Base-by-base conservation (phyloP, 2,329 filamentous ascomycete species). In the Metarhizium robertsii region DNA sequence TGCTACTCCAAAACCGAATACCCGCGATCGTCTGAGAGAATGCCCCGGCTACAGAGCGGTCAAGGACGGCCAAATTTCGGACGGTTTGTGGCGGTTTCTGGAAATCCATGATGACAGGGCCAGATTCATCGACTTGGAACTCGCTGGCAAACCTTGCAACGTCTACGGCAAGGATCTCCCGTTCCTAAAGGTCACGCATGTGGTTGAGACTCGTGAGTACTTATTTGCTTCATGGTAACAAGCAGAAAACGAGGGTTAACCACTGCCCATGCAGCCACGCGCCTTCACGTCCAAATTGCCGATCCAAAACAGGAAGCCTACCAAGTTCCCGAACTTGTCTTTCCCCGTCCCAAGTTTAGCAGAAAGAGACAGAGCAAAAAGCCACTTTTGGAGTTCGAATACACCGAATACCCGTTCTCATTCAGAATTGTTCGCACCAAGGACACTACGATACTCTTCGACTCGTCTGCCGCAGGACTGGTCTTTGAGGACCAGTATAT, bases 401-500 rank as follows among this genome's bases (percentile, higher is more conserved):
- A 69, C 49, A 65, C 61, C 29, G 62, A 66, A 53, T 58, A 66
- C 4, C 85, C 86, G 0, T 88, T 88, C 71, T 82, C 79, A 25
- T 90, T 89, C 69, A 74, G 73, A 0, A 76, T 90, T 4, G 62
- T 61, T 4, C 66, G 72, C 8, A 57, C 61, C 5, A 58, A 59
- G 34, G 67, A 67, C 0, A 63, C 63, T 48, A 69, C 73, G 36
- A 72, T 80, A 7, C 67, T 90, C 4, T 89, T 90, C 53, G 83
- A 90, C 63, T 87, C 86, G 0, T 81, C 80, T 2, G 83, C 76
- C 2, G 78, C 79, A 6, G 74, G 75, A 6, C 71, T 92, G 20
- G 73, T 92, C 48, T 91, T 90, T 62, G 84, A 91, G 69, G 81
- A 81, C 25, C 87, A 91, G 67, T 91, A 89, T 64, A 69, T 91